Base-by-base conservation (phyloP, 805 yeast genomes). In the Lachancea quebecensis region DNA sequence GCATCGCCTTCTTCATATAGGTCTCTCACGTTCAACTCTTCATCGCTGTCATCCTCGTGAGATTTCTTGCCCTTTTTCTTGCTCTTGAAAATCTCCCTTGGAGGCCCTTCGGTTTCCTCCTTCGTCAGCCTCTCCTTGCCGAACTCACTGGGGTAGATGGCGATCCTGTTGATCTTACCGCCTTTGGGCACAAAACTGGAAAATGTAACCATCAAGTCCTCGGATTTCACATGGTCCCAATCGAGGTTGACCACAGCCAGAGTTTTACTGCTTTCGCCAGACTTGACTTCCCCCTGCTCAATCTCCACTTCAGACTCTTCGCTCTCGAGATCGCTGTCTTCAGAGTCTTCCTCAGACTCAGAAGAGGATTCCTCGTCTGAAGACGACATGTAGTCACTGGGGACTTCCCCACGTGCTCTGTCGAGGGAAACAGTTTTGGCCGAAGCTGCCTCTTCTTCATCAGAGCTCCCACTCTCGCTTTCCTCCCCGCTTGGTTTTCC, bases 231-330 rank as follows among this genome's bases (percentile, higher is more conserved):
- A 58, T 93, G 85, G 56, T 93, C 99, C 99, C 99, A 93, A 61
- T 93, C 99, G 76, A 93, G 71, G 59, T 93, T 93, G 28, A 93
- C 98, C 1, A 83, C 96, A 0, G 99, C 99, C 58, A 93, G 72
- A 5, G 85, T 71, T 30, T 69, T 70, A 1, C 95, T 73, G 28
- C 96, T 95, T 2, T 91, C 96, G 38, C 96, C 95, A 41, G 80
- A 82, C 40, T 85, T 89, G n/a, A 93, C 85, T 43, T 77, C 74
- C 9, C 68, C 69, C 27, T 71, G 73, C 53, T 77, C 85, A 10
- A 72, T 54, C 51, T 80, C 85, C 18, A 75, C 65, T 16, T 77
- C 85, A 2, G 77, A 70, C 44, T 76, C 81, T 38, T 69, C 77
- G 16, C 66, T 73, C 11, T 68, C 75, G 1, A 59, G 57, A n/a